A percentile compares a stretch with the other conserved stretches of the same genome.
Conservation (phyloP, 768 basidiomycete genomes). For the Albatrellus ellisii region DNA sequence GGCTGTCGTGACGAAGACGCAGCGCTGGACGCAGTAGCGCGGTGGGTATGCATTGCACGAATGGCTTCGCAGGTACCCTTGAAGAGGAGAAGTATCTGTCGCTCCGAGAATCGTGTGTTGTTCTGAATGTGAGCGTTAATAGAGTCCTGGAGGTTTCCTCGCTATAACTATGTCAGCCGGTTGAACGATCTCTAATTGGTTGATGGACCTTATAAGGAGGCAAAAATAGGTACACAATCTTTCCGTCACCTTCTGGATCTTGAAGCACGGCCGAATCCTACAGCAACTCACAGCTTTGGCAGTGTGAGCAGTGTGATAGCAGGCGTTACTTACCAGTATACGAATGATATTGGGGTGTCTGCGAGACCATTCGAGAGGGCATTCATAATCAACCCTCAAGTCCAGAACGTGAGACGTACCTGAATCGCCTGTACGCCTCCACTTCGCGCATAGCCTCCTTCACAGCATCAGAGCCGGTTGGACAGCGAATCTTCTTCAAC, state of each 20-base stretch:
- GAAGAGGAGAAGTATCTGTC: constrained; percentile 81
- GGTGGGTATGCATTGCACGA: constrained; percentile 87
- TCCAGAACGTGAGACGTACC: constrained; percentile 33
- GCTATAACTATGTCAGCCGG: constrained; percentile 26
- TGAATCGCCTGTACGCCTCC: constrained; percentile 91
- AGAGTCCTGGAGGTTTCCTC: constrained; percentile 90
- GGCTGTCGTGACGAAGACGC: constrained; percentile 16
- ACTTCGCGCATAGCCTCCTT: constrained; percentile 83
- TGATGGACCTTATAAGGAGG: constrained; percentile 75
- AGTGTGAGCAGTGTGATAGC: neutral
- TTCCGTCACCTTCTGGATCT: constrained; percentile 85
- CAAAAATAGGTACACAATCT: constrained; percentile 93
- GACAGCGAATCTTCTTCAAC: constrained; percentile 93
- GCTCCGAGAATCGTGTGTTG: constrained; percentile 73
- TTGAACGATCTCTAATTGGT: neutral
- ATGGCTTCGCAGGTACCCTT: constrained; percentile 91
- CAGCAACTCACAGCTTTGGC: constrained; percentile 9
- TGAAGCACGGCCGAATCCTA: constrained; percentile 92
- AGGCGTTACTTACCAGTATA: constrained; percentile 62
- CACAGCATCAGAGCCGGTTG: constrained; percentile 77
- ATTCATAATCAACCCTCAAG: neutral
- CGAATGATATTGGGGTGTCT: constrained; percentile 97
- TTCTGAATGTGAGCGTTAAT: constrained; percentile 83
- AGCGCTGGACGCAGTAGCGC: constrained; percentile 26
- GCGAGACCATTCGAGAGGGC: constrained; percentile 1